These are phyloP conservation scores for Xylaria arbuscula DNA, from an alignment of 2,329 filamentous ascomycete genomes.

Conservation along the genomic window DNA sequence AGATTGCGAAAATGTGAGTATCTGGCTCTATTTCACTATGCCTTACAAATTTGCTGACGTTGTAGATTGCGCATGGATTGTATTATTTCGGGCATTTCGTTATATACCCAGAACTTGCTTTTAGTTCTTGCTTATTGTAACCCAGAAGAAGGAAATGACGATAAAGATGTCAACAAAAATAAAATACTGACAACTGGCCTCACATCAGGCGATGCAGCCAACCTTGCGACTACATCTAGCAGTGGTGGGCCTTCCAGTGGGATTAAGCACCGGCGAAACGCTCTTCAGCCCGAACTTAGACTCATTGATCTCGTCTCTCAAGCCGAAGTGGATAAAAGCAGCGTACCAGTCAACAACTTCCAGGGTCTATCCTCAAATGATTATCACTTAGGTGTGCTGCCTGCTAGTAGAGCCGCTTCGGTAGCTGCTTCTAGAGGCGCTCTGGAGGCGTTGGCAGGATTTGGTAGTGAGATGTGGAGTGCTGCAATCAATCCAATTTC, in stretches of 20 bases:
- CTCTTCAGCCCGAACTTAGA: conserved; percentile 86
- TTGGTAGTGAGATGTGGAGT: conserved; percentile 86
- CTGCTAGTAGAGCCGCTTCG: conserved; percentile 75
- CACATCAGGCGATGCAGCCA: conserved; percentile 54
- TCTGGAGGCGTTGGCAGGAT: conserved; percentile 78
- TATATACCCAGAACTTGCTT: conserved; percentile 93
- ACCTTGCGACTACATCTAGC: conserved; percentile 59
- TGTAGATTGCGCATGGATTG: conserved; percentile 90
- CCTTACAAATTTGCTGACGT: conserved; percentile 45
- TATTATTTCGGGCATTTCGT: conserved; percentile 94
- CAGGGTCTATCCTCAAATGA: conserved; percentile 88
- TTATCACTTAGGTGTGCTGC: conserved; percentile 88
- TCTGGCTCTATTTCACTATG: not conserved
- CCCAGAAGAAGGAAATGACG: conserved; percentile 73
- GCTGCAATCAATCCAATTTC: conserved; percentile 87
- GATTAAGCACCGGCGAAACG: conserved; percentile 78
- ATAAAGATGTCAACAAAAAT: conserved; percentile 65
- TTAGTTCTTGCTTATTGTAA: conserved; percentile 91
- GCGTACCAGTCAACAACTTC: conserved; percentile 84
- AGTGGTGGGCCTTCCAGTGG: conserved; percentile 72
- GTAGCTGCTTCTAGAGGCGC: conserved; percentile 74
- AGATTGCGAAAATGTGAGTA: conserved; percentile 91
- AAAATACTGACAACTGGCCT: conserved; percentile 50
- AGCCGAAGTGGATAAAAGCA: conserved; percentile 87
- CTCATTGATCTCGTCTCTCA: conserved; percentile 91